phyloP scores from a whole-genome alignment of 495 filamentous ascomycete species.

The Xylaria cubensis region DNA sequence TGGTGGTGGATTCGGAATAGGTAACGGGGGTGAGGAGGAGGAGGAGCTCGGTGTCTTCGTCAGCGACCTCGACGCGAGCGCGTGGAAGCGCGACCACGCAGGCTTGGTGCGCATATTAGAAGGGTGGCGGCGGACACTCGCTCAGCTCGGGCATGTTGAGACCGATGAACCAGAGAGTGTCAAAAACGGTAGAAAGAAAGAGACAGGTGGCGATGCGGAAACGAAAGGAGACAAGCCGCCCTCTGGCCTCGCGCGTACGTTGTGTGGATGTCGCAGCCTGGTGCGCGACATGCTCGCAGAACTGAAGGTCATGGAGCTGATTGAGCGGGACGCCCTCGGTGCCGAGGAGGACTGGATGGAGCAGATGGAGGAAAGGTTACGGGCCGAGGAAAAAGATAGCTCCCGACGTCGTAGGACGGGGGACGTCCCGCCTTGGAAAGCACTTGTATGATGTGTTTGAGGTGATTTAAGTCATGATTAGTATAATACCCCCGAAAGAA shows the following conservation, averaged over 20 bases:
- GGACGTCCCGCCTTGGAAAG: constrained; percentile 41
- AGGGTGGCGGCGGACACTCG: constrained; percentile 48
- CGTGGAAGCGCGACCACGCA: constrained; percentile 54
- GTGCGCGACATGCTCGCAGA: constrained; percentile 57
- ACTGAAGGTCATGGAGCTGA: constrained; percentile 53
- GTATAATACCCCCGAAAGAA: constrained; percentile 2
- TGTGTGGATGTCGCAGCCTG: constrained; percentile 47
- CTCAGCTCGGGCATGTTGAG: constrained; percentile 39
- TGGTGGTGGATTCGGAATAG: constrained; percentile 20
- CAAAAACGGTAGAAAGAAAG: background rate
- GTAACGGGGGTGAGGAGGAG: constrained; percentile 25
- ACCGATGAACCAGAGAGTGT: background rate
- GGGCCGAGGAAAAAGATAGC: constrained; percentile 34
- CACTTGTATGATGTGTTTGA: constrained; percentile 5
- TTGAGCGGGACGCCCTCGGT: constrained; percentile 52
- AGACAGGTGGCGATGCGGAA: background rate
- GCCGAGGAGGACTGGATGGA: constrained; percentile 57
- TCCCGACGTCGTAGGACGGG: constrained; percentile 26
- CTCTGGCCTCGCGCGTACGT: constrained; percentile 47
- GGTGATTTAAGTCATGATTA: background rate
- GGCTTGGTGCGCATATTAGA: constrained; percentile 49
- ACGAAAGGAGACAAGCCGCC: constrained; percentile 2
- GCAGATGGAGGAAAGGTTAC: constrained; percentile 47
- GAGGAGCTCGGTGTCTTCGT: constrained; percentile 44
- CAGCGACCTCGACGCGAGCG: constrained; percentile 44